Conservation (phyloP, 345 rosid genomes). For the Trapa bicornis region DNA sequence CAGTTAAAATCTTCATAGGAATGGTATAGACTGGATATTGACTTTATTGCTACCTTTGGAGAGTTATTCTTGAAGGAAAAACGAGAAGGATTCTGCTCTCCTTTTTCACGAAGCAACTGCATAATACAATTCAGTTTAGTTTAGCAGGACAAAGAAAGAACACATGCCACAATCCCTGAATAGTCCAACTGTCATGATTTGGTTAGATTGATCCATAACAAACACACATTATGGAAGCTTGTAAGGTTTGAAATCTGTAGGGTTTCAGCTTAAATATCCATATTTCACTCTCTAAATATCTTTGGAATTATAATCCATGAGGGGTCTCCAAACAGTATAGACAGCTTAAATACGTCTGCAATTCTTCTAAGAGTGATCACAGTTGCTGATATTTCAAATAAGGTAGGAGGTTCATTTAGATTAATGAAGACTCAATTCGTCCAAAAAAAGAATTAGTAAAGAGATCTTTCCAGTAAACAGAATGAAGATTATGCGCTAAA, state of each 20-base stretch:
- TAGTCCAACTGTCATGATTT: not conserved
- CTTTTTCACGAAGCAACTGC: slow-evolving; percentile 47
- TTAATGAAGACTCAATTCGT: not conserved
- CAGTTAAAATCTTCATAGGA: not conserved
- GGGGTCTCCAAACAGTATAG: too few relatives aligned
- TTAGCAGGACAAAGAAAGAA: not conserved
- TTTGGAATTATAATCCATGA: not conserved
- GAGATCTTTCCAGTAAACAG: not conserved
- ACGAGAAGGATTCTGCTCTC: slow-evolving; percentile 21
- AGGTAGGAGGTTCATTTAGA: not conserved
- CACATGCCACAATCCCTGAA: not conserved
- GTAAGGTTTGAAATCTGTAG: not conserved
- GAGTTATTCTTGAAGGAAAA: slow-evolving; percentile 16
- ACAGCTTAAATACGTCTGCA: too few relatives aligned
- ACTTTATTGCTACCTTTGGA: slow-evolving; percentile 20
- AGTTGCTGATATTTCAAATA: too few relatives aligned
- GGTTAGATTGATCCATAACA: not conserved
- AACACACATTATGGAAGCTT: not conserved
- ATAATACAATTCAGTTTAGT: not conserved
- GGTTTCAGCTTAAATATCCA: not conserved
- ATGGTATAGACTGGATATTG: not conserved
- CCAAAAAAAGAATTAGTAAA: not conserved
- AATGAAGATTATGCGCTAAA: not conserved
- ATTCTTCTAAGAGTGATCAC: too few relatives aligned
- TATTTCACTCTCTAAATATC: not conserved